These are phyloP conservation scores for Erysimum cheiri DNA, from an alignment of 441 rosid species.

Conservation along the genomic window DNA sequence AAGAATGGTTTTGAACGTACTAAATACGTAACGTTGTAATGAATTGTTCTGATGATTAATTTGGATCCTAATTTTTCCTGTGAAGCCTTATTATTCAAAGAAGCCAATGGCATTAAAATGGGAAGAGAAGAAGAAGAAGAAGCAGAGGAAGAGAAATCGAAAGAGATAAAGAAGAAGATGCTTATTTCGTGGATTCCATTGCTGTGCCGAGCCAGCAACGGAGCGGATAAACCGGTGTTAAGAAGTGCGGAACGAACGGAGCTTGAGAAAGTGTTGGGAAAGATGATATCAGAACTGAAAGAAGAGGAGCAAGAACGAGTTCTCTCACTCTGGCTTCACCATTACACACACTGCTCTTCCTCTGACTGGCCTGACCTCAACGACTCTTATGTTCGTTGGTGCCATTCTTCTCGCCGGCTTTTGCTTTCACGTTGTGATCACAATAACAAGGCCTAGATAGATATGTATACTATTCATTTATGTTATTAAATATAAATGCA, in stretches of 20 bases:
- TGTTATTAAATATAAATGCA: too few relatives aligned
- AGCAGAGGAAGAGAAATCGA: conserved; percentile 45
- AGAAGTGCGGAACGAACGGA: conserved; percentile 54
- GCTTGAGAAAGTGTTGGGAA: conserved; percentile 64
- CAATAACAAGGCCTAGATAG: conserved; percentile 2
- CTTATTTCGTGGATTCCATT: conserved; percentile 75
- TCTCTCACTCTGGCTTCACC: conserved; percentile 85
- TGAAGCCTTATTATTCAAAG: conserved; percentile 73
- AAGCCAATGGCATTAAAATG: conserved; percentile 55
- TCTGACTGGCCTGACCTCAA: conserved; percentile 93
- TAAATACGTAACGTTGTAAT: too few relatives aligned
- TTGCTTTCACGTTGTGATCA: conserved; percentile 44
- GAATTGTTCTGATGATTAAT: not conserved
- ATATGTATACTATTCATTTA: not conserved
- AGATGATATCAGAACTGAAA: conserved; percentile 55
- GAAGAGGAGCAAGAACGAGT: conserved; percentile 74
- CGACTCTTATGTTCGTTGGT: conserved; percentile 70
- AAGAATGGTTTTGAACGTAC: too few relatives aligned
- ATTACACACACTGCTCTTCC: conserved; percentile 64
- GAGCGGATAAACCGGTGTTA: conserved; percentile 69
- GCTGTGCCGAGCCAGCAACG: conserved; percentile 73
- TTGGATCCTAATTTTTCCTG: not conserved
- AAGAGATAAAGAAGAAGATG: conserved; percentile 63
- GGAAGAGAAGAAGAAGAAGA: conserved; percentile 44
- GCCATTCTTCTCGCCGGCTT: conserved; percentile 68